A percentile compares a stretch with the other conserved stretches of the same genome.
Conservation (phyloP, 306 rosid species). For the Amphicarpaea edgeworthii region DNA sequence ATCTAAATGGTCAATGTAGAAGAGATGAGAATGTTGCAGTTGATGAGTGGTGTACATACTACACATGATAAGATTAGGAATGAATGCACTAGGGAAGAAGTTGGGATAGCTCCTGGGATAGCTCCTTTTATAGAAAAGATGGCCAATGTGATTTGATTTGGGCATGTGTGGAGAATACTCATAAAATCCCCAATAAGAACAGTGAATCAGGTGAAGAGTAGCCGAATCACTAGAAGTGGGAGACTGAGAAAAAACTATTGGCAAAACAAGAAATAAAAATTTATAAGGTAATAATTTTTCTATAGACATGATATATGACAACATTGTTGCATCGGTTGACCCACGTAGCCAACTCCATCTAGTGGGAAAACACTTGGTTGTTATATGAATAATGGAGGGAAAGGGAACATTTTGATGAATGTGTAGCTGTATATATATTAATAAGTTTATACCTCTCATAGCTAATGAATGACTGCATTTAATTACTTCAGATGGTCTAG, state of each 20-base stretch:
- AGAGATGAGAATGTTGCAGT: too few species aligned
- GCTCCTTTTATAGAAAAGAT: too few species aligned
- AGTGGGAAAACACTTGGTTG: not conserved
- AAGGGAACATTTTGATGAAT: conserved; percentile 16
- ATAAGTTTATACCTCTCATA: conserved; percentile 6
- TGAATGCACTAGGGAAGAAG: too few species aligned
- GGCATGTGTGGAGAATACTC: too few species aligned
- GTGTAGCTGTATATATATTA: not conserved
- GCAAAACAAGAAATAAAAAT: not conserved
- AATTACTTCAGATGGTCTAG: too few species aligned
- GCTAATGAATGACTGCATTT: conserved; percentile 14
- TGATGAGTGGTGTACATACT: too few species aligned
- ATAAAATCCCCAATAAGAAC: too few species aligned
- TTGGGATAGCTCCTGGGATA: too few species aligned
- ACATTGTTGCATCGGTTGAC: not conserved
- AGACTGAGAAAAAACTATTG: not conserved
- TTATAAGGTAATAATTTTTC: not conserved
- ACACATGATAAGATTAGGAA: too few species aligned
- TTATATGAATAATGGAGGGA: not conserved
- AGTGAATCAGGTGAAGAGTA: not conserved
- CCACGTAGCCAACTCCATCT: not conserved
- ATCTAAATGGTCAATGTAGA: too few species aligned
- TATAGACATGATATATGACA: not conserved
- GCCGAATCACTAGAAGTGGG: not conserved
- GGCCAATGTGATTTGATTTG: too few species aligned